Evolutionary conservation across 2,329 filamentous ascomycete species (phyloP).

Genomic region (Mollisiaceae sp.): DNA sequence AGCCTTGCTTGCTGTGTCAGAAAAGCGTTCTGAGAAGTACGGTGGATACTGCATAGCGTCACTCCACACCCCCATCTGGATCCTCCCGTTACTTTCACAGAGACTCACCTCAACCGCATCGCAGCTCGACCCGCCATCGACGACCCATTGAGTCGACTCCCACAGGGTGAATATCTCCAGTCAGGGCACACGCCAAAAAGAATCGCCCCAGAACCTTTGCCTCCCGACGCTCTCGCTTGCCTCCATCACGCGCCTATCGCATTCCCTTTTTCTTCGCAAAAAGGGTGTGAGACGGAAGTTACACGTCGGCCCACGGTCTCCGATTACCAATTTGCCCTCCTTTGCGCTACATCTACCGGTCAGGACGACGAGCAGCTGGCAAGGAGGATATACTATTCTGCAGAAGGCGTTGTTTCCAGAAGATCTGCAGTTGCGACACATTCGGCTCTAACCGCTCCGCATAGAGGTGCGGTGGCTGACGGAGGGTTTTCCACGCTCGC

Average conservation of each 20-base stretch:
- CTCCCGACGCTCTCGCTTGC: conserved; percentile 28
- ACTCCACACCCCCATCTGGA: conserved; percentile 3
- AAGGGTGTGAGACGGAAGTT: conserved; percentile 24
- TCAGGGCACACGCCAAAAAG: conserved; percentile 4
- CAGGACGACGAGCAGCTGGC: conserved; percentile 18
- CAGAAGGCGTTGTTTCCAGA: conserved; percentile 12
- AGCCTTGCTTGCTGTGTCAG: conserved; percentile 3
- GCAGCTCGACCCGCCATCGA: background rate
- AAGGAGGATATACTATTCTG: conserved; percentile 12
- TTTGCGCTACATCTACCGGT: conserved; percentile 20
- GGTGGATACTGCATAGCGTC: background rate
- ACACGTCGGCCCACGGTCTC: conserved; percentile 23
- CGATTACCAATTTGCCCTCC: conserved; percentile 30
- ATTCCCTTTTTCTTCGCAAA: conserved; percentile 29
- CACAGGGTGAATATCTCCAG: conserved; percentile 17
- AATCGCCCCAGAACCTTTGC: conserved; percentile 12
- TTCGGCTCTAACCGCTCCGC: conserved; percentile 38
- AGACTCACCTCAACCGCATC: conserved; percentile 1
- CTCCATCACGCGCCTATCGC: conserved; percentile 35
- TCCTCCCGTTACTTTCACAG: background rate
- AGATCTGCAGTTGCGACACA: conserved; percentile 32
- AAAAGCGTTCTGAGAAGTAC: background rate
- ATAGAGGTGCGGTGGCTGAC: conserved; percentile 39
- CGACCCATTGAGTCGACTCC: conserved; percentile 5
- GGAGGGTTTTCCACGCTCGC: conserved; percentile 28